Conservation (phyloP, 306 rosid species). For the Rosa multiflora region DNA sequence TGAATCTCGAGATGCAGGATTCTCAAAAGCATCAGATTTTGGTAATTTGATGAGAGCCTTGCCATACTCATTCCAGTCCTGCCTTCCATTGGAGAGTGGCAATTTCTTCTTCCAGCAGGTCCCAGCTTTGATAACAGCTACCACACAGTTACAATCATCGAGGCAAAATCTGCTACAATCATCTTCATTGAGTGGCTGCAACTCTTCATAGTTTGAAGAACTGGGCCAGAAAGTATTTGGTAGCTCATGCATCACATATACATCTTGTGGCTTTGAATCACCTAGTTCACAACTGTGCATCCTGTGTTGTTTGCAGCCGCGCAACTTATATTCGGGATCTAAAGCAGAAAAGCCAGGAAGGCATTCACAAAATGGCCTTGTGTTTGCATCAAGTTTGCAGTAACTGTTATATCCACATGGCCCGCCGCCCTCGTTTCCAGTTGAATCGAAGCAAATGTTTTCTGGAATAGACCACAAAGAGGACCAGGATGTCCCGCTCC, state of each 20-base stretch:
- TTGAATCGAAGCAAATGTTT: constrained; percentile 20
- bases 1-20: background rate
- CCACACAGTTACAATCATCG: constrained; percentile 20
- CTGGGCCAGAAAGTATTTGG: background rate
- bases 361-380: constrained; percentile 23
- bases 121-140: background rate
- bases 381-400: constrained; percentile 2
- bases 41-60: constrained; percentile 14
- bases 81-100: background rate
- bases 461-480: constrained; percentile 23
- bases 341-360: constrained; percentile 22
- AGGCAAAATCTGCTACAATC: constrained; percentile 16
- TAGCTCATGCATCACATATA: background rate
- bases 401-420: constrained; percentile 28
- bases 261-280: background rate
- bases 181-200: constrained; percentile 1
- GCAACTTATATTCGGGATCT: constrained; percentile 16
- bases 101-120: no score
- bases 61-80: background rate
- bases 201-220: background rate
- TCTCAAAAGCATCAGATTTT: background rate
- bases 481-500: constrained; percentile 7
- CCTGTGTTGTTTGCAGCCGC: constrained; percentile 20
- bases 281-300: background rate
- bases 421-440: background rate